A percentile compares a stretch with the other conserved stretches of the same genome.
Evolutionary conservation across 148 eudicot species (phyloP).

Genomic region (Mesembryanthemum crystallinum): DNA sequence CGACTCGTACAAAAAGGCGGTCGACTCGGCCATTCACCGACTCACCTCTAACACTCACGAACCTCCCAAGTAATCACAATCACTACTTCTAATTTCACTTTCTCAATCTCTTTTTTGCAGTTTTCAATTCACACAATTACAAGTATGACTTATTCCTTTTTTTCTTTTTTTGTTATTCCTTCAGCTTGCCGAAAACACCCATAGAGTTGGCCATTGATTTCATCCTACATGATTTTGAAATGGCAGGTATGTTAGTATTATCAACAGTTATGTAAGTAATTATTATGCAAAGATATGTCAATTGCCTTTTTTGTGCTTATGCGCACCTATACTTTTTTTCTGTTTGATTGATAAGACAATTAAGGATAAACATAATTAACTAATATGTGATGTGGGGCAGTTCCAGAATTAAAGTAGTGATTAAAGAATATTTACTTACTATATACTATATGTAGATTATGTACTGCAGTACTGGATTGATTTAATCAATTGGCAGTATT

Average conservation of each 20-base stretch:
- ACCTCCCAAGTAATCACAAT: constrained; percentile 33
- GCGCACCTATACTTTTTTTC: neutral
- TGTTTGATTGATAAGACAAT: constrained; percentile 11
- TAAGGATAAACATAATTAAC: neutral
- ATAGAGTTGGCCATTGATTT: constrained; percentile 92
- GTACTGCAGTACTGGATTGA: too few relatives aligned
- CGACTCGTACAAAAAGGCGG: constrained; percentile 78
- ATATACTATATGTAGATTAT: too few relatives aligned
- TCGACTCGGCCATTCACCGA: constrained; percentile 66
- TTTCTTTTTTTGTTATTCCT: neutral
- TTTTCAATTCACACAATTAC: too few relatives aligned
- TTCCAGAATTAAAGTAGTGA: neutral
- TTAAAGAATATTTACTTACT: too few relatives aligned
- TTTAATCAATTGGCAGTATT: too few relatives aligned
- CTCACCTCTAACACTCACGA: constrained; percentile 39
- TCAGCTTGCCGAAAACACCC: constrained; percentile 73
- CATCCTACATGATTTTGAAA: constrained; percentile 93
- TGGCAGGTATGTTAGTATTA: constrained; percentile 92
- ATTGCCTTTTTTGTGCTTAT: neutral
- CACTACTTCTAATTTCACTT: too few relatives aligned
- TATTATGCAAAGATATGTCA: constrained; percentile 5
- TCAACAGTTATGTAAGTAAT: too few relatives aligned
- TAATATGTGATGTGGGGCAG: neutral
- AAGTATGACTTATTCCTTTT: too few relatives aligned
- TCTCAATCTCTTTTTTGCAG: neutral